Evolutionary conservation across 2,329 filamentous ascomycete genomes (phyloP).

Genomic region (Hymenoscyphus albidus): DNA sequence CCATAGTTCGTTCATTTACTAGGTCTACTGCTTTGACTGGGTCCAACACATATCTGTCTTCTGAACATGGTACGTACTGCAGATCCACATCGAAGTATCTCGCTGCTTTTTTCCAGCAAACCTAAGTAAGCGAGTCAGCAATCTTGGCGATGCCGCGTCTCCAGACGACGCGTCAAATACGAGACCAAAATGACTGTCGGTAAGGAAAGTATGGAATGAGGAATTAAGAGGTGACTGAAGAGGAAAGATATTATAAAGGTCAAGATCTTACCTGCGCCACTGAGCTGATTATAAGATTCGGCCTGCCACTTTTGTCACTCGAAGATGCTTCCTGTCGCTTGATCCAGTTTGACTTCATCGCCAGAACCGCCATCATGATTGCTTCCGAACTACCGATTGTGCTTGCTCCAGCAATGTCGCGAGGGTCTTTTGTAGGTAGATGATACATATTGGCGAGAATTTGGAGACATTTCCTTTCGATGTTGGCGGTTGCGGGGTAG

Average conservation of each 20-base stretch:
- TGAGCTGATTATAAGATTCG: slow-evolving; percentile 1
- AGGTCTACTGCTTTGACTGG: neutral
- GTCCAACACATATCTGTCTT: neutral
- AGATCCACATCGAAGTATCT: neutral
- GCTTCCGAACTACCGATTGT: neutral
- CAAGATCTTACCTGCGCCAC: neutral
- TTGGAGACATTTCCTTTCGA: neutral
- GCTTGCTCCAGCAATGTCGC: neutral
- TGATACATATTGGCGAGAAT: neutral
- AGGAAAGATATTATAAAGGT: neutral
- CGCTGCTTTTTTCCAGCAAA: slow-evolving; percentile 1
- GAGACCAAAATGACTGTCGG: too few relatives aligned
- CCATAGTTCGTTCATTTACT: neutral
- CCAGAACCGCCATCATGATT: slow-evolving; percentile 1
- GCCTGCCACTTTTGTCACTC: neutral
- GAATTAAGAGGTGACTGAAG: neutral
- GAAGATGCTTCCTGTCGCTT: neutral
- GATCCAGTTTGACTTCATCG: neutral
- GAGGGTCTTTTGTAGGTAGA: neutral
- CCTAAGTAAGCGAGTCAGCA: neutral
- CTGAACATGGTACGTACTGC: neutral
- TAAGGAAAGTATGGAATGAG: too few relatives aligned
- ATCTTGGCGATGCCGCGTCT: too few relatives aligned
- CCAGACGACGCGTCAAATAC: too few relatives aligned
- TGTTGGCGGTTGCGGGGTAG: neutral